Conservation (phyloP, 306 rosid genomes). For the Quercus agrifolia region DNA sequence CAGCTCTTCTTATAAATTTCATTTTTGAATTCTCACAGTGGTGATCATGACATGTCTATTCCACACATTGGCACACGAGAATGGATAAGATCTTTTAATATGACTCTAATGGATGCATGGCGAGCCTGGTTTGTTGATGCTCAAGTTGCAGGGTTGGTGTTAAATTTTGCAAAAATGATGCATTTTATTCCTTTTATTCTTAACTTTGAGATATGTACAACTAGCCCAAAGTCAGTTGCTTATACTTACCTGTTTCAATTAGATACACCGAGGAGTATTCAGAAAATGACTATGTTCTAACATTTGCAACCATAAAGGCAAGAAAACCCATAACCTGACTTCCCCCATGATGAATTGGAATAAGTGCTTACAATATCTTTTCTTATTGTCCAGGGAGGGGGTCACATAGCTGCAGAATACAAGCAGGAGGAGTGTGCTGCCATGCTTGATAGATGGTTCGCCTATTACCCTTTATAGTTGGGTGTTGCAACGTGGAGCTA, state of each 20-base stretch:
- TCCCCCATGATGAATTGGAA: neutral
- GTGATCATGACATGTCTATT: conserved; percentile 10
- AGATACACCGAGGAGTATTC: neutral
- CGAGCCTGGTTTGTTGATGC: neutral
- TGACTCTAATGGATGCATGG: conserved; percentile 2
- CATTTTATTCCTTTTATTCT: neutral
- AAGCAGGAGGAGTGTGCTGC: conserved; percentile 12
- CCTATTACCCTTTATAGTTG: conserved; percentile 11
- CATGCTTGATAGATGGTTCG: conserved; percentile 20
- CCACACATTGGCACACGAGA: neutral
- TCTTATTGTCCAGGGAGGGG: conserved; percentile 3
- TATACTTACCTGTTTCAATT: neutral
- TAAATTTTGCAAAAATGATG: neutral
- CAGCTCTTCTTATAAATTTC: neutral
- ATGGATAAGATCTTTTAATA: conserved; percentile 1
- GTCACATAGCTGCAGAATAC: conserved; percentile 24
- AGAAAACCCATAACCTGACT: neutral
- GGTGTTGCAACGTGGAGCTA: neutral
- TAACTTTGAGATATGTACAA: neutral
- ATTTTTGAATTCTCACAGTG: neutral
- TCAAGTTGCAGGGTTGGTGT: conserved; percentile 5
- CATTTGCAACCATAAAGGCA: neutral
- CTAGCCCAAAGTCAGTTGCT: neutral
- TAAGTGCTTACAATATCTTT: too few species aligned
- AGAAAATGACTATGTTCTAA: neutral